Evolutionary conservation across 495 filamentous ascomycete species (phyloP).

Genomic region (Aspergillus haitiensis): DNA sequence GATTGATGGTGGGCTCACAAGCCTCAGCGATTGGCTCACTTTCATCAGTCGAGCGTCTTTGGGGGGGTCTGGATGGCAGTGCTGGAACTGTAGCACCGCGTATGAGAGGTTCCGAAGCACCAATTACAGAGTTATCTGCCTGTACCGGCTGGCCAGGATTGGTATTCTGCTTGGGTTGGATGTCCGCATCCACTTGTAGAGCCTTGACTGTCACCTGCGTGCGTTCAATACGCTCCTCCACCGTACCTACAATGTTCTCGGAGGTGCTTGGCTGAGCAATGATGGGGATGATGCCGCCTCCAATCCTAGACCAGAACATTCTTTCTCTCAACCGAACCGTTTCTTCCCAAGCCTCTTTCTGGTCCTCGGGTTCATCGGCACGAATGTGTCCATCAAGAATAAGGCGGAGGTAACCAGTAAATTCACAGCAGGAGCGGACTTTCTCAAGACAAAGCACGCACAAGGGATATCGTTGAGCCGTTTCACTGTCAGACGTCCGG

Average conservation of each 20-base stretch:
- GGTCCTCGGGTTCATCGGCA: slow-evolving; percentile 69
- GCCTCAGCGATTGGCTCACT: too few species aligned
- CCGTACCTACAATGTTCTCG: slow-evolving; percentile 11
- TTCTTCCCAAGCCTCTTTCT: slow-evolving; percentile 90
- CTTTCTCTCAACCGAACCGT: slow-evolving; percentile 82
- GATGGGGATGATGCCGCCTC: slow-evolving; percentile 81
- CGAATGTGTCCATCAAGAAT: slow-evolving; percentile 88
- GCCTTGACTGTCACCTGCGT: background rate
- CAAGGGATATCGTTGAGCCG: slow-evolving; percentile 82
- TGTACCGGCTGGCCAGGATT: too few species aligned
- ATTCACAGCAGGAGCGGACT: slow-evolving; percentile 87
- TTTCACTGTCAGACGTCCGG: slow-evolving; percentile 79
- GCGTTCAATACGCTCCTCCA: slow-evolving; percentile 2
- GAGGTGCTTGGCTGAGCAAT: slow-evolving; percentile 31
- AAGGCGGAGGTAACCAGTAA: slow-evolving; percentile 84
- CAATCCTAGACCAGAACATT: slow-evolving; percentile 94
- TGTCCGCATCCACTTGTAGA: background rate
- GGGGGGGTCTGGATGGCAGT: too few species aligned
- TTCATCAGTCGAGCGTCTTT: too few species aligned
- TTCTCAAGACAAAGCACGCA: slow-evolving; percentile 83
- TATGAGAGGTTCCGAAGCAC: too few species aligned
- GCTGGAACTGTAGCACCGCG: too few species aligned
- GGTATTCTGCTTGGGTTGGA: background rate
- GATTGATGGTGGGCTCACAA: too few species aligned
- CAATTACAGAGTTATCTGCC: too few species aligned